phyloP scores from a whole-genome alignment of 1,139 yeast species.

The Debaryomyces singareniensis region DNA sequence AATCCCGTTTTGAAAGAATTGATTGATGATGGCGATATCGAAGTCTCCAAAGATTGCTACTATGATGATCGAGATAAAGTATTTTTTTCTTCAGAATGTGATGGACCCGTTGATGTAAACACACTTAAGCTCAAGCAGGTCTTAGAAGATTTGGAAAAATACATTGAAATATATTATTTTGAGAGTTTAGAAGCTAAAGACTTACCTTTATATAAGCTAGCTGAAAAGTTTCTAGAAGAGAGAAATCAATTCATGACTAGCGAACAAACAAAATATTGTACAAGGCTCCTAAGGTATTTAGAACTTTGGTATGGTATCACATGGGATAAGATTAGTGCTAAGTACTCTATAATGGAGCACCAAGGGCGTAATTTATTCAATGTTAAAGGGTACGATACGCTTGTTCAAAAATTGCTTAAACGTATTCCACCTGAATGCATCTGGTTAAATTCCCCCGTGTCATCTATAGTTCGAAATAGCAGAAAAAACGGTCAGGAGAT shows the following conservation, averaged over 20 bases:
- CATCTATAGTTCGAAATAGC: conserved; percentile 25
- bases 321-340: conserved; percentile 61
- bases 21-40: conserved; percentile 19
- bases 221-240: conserved; percentile 38
- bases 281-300: conserved; percentile 46
- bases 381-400: conserved; percentile 48
- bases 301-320: conserved; percentile 80
- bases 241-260: conserved; percentile 43
- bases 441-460: conserved; percentile 41
- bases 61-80: conserved; percentile 48
- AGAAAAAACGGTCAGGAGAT: conserved; percentile 9
- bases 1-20: conserved; percentile 45
- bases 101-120: conserved; percentile 21
- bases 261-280: conserved; percentile 45
- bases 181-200: conserved; percentile 41
- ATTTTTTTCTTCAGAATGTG: conserved; percentile 43
- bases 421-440: conserved; percentile 36
- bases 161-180: conserved; percentile 48
- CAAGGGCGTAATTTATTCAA: conserved; percentile 73
- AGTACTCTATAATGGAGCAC: conserved; percentile 58
- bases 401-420: conserved; percentile 39
- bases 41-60: conserved; percentile 23
- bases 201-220: conserved; percentile 42
- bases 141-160: conserved; percentile 54
- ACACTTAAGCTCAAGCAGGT: conserved; percentile 30